These are phyloP conservation scores for Chaetothyriales sp. DNA, from an alignment of 2,329 filamentous ascomycete species.

Conservation along the genomic window DNA sequence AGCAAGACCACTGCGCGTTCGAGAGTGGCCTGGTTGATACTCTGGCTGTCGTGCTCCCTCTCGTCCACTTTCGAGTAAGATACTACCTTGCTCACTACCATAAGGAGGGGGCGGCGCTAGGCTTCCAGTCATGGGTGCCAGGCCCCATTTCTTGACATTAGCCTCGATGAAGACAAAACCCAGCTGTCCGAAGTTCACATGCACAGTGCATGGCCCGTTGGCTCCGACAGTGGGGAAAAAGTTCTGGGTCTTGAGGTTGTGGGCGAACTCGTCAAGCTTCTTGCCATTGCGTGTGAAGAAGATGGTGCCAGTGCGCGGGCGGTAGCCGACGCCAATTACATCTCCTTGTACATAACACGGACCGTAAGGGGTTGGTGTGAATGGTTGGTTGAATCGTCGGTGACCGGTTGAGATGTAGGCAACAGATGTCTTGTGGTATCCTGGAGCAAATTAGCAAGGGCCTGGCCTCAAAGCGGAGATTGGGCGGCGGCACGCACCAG, in stretches of 20 bases:
- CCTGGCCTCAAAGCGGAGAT: not conserved
- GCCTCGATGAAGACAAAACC: conserved; percentile 98
- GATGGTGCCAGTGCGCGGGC: conserved; percentile 82
- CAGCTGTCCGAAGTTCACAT: conserved; percentile 96
- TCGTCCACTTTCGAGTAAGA: conserved; percentile 74
- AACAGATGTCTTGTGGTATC: conserved; percentile 82
- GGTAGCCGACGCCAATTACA: conserved; percentile 88
- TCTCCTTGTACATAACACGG: conserved; percentile 83
- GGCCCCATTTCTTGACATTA: conserved; percentile 98
- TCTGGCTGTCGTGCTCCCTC: conserved; percentile 36
- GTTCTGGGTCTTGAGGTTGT: conserved; percentile 87
- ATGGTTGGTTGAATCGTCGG: conserved; percentile 86
- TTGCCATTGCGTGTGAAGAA: conserved; percentile 99
- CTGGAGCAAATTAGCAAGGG: conserved; percentile 31
- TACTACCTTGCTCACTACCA: conserved; percentile 91
- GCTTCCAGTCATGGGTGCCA: conserved; percentile 90
- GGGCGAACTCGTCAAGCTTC: conserved; percentile 84
- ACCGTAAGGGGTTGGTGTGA: conserved; percentile 64
- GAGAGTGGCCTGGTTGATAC: conserved; percentile 50
- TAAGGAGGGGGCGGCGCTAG: conserved; percentile 92
- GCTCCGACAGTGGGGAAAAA: conserved; percentile 97
- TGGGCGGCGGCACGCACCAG: conserved; percentile 53
- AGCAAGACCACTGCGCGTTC: conserved; percentile 66
- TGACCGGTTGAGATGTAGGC: conserved; percentile 81
- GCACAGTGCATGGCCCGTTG: conserved; percentile 79